Base-by-base conservation (phyloP, 2,329 filamentous ascomycete genomes). In the Claviceps monticola region DNA sequence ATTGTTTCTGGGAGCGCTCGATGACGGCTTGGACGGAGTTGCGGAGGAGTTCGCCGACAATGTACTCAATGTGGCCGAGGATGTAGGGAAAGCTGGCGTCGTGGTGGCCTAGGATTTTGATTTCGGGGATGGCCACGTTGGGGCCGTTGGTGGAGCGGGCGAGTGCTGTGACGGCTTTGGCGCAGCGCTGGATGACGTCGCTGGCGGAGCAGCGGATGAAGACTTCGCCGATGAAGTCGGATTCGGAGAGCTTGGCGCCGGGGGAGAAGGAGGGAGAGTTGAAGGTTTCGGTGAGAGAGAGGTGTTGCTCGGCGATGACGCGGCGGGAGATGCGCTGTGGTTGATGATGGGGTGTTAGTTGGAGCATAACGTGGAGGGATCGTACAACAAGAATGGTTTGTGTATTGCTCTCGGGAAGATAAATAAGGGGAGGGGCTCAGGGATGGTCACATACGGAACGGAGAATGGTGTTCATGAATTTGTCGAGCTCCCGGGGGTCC, bases 281-380 rank as follows among this genome's bases (percentile, higher is more conserved):
- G 71, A 90, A 97, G 1, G 90, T 96, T 59, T 97, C 90, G 4
- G 90, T 95, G 17, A 98, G 77, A 9, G 93, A 89, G 39, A 98
- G 80, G 64, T 98, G 93, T 62, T 98, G 93, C 68, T 98, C 93
- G 37, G 93, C 93, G 63, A 98, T 98, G 58, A 97, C 93, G 56
- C 94, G 82, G 54, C 93, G 83, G 45, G 90, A 96, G 59, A 98
- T 98, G 54, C 93, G 81, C 86, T 93, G 58, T 21, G 23, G 42
- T 29, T 17, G 13, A 16, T 36, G 19, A 19, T 34, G 14, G 19
- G 19, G 1, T 49, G 14, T 41, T 17, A 29, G 37, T 11, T 3
- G 21, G n/a, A 11, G 9, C 29, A 11, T 11, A n/a, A 39, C 38
- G 38, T n/a, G 14, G n/a, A 17, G 5, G 21, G 5, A 16, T 14